Conservation (phyloP, 306 rosid genomes). For the Prunus armeniaca region DNA sequence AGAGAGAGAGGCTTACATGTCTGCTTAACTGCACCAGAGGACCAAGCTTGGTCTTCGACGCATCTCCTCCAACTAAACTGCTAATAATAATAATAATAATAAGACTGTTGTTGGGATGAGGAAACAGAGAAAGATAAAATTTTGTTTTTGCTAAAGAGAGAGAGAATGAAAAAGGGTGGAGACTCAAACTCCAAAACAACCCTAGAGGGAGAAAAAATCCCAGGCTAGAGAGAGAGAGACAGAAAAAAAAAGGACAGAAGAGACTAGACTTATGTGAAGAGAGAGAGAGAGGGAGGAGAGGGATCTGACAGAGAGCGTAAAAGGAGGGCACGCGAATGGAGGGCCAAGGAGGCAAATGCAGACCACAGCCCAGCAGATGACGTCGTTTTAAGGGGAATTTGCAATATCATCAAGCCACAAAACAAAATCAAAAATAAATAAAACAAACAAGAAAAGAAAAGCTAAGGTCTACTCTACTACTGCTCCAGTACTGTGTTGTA, state of each 20-base stretch:
- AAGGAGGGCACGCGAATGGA: conserved; percentile 46
- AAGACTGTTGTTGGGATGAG: conserved; percentile 9
- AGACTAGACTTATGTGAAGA: neutral
- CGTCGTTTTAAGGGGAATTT: neutral
- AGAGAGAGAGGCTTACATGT: conserved; percentile 22
- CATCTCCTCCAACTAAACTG: conserved; percentile 25
- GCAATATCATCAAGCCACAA: neutral
- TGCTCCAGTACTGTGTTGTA: neutral
- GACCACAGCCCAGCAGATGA: neutral
- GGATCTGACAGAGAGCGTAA: conserved; percentile 32
- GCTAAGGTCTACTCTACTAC: neutral
- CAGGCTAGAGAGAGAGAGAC: conserved; percentile 14
- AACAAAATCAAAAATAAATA: neutral
- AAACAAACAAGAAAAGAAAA: neutral
- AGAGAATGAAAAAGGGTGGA: conserved; percentile 9
- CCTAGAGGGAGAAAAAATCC: conserved; percentile 31
- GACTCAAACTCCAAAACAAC: conserved; percentile 12
- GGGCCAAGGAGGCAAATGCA: neutral
- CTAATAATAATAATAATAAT: neutral
- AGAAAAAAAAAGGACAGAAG: conserved; percentile 20
- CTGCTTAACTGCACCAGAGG: conserved; percentile 13
- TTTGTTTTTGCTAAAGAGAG: conserved; percentile 1
- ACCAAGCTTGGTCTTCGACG: conserved; percentile 31
- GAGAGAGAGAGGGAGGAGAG: conserved; percentile 28
- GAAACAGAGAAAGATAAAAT: conserved; percentile 21